Evolutionary conservation across 805 yeast genomes (phyloP).

Genomic region (Lipomyces oligophaga): DNA sequence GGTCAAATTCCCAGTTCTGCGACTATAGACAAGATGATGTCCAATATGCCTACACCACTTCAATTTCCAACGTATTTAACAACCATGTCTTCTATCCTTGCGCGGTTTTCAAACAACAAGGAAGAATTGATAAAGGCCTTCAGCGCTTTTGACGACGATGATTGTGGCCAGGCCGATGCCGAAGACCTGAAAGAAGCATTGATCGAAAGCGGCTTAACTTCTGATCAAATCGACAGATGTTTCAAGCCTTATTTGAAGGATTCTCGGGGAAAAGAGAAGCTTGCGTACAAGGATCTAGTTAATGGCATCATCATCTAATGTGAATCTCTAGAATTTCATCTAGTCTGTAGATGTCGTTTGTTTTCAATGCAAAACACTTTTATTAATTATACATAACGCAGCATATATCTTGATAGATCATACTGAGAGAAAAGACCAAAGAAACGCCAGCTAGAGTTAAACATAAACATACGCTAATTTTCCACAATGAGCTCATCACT

Average conservation of each 20-base stretch:
- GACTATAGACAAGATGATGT: slow-evolving; percentile 51
- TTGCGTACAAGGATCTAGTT: slow-evolving; percentile 62
- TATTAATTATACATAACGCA: not conserved
- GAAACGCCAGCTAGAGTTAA: not conserved
- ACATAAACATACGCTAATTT: too few relatives aligned
- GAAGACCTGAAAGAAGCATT: slow-evolving; percentile 51
- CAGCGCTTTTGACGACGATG: slow-evolving; percentile 45
- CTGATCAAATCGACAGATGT: slow-evolving; percentile 47
- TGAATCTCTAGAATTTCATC: too few relatives aligned
- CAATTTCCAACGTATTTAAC: slow-evolving; percentile 65
- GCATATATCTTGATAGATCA: too few relatives aligned
- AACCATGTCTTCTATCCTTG: slow-evolving; percentile 54
- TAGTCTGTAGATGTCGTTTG: not conserved
- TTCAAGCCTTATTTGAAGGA: slow-evolving; percentile 54
- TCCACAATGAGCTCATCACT: slow-evolving; percentile 96
- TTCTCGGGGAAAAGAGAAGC: slow-evolving; percentile 54
- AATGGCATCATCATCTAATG: slow-evolving; percentile 43
- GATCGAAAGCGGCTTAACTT: slow-evolving; percentile 42
- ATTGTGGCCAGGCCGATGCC: slow-evolving; percentile 45
- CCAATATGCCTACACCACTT: slow-evolving; percentile 40
- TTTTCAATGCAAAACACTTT: not conserved
- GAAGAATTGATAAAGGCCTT: slow-evolving; percentile 58
- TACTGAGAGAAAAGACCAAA: not conserved
- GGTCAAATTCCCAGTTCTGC: slow-evolving; percentile 43
- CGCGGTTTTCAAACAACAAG: slow-evolving; percentile 47